Base-by-base conservation (phyloP, 805 yeast genomes). In the Kodamaea neixiangensis region DNA sequence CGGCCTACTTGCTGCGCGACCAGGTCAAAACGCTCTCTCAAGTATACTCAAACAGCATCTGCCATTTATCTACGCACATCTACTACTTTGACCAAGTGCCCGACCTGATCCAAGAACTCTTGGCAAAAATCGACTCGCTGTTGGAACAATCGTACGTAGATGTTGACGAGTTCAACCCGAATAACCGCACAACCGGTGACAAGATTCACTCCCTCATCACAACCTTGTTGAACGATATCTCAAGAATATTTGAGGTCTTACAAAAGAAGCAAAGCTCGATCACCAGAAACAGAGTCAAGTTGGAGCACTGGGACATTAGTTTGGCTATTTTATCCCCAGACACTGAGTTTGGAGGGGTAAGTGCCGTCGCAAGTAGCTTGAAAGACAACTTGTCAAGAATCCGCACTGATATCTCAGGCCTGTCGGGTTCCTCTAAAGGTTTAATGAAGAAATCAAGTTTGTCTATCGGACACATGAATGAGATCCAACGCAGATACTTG, bases 21-120 rank as follows among this genome's bases (percentile, higher is more conserved):
- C 63, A 69, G 40, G 60, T 66, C 33, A 41, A 47, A 53, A 68
- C 46, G 56, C 79, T 61, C 59, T 79, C 60, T 42, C 60, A 44
- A 66, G 78, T 58, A 21, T 84, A 83, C 58, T 69, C 83, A 1
- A 70, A 71, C 18, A 81, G 91, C 20, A 80, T 92, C 49, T 81
- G 85, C 51, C 84, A 86, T 52, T 74, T 93, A 48, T 83, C 91
- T 1, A 78, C 82, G 2, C 96, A 91, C 64, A 79, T 85, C 10
- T 91, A 91, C 60, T 93, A 93, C 64, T 85, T 85, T 53, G 96
- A 90, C 57, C 99, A 94, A 66, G 81, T 87, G 4, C 78, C 85
- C 13, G 97, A 92, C 64, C 85, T 93, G 73, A 72, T 91, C 15
- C 79, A 82, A 22, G 96, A 87, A 52, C 72, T 91, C 13, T 68